phyloP scores from a whole-genome alignment of 148 eudicot species.

The Rhododendron vialii region DNA sequence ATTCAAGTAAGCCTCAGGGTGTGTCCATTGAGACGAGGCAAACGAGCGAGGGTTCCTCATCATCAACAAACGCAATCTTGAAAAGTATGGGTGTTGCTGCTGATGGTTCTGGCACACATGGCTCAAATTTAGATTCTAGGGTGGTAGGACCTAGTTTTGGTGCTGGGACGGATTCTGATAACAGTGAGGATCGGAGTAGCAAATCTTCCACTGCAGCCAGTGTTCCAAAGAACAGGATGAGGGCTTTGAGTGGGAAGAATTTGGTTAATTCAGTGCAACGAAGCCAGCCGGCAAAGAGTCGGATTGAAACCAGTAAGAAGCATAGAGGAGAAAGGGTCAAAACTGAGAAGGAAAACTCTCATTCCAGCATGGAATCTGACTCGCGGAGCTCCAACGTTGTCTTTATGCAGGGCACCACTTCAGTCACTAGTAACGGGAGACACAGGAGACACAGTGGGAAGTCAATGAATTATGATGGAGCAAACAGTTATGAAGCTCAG shows the following conservation, averaged over 20 bases:
- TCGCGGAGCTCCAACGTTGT: constrained; percentile 65
- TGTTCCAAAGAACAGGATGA: constrained; percentile 40
- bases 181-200: constrained; percentile 80
- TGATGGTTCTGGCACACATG: constrained; percentile 25
- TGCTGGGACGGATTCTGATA: constrained; percentile 50
- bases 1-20: constrained; percentile 20
- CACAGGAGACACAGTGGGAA: constrained; percentile 38
- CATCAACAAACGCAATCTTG: constrained; percentile 61
- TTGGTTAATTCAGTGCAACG: constrained; percentile 20
- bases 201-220: constrained; percentile 83
- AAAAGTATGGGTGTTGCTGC: constrained; percentile 24
- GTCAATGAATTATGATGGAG: constrained; percentile 31
- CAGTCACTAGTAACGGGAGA: constrained; percentile 40
- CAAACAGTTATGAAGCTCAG: constrained; percentile 39
- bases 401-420: constrained; percentile 44
- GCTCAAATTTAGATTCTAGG: constrained; percentile 21
- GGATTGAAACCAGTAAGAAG: constrained; percentile 51
- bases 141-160: constrained; percentile 32
- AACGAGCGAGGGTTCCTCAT: constrained; percentile 48
- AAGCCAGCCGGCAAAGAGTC: constrained; percentile 32
- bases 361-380: constrained; percentile 85
- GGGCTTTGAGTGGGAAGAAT: constrained; percentile 29
- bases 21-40: constrained; percentile 24
- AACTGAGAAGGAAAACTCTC: constrained; percentile 61
- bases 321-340: constrained; percentile 42